Conservation (phyloP, 345 rosid species). For the Brassica incana region DNA sequence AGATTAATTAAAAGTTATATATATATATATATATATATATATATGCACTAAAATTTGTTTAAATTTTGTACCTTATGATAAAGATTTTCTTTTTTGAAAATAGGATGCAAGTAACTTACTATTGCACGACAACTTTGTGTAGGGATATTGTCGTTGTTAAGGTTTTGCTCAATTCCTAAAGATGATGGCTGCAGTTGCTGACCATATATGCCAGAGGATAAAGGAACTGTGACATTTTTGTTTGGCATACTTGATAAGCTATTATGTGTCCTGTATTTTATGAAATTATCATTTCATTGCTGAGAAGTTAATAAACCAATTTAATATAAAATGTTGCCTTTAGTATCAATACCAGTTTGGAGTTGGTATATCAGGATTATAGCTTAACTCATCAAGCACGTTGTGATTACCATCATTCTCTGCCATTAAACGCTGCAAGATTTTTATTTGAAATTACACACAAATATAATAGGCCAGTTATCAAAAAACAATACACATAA, state of each 20-base stretch:
- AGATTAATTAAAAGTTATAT: background rate
- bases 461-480: too few relatives aligned
- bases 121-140: background rate
- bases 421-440: background rate
- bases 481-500: too few relatives aligned
- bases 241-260: background rate
- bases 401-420: background rate
- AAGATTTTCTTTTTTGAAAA: background rate
- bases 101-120: background rate
- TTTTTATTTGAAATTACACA: background rate
- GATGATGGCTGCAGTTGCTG: background rate
- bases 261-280: background rate
- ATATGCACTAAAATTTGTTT: background rate
- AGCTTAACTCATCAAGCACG: background rate
- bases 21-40: background rate
- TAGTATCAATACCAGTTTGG: background rate
- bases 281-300: background rate
- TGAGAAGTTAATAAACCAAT: background rate
- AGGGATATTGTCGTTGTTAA: background rate
- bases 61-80: background rate
- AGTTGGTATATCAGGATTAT: background rate
- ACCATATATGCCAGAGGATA: background rate
- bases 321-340: background rate
- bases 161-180: background rate
- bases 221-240: background rate